Conservation (phyloP, 140 eudicot genomes). For the Senecio squalidus region DNA sequence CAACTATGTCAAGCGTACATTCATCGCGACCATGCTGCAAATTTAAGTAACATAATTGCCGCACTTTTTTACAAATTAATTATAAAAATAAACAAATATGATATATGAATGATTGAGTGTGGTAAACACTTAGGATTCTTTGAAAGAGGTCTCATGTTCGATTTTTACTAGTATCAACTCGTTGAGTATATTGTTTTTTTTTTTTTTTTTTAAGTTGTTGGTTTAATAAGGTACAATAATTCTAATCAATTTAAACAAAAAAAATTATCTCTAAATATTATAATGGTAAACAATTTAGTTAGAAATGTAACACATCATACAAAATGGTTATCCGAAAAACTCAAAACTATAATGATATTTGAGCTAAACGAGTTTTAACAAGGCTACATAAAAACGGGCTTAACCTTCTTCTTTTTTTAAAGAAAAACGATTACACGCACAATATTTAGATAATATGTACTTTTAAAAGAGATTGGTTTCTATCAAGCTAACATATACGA, state of each 20-base stretch:
- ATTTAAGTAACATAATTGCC: not conserved
- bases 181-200: too few species aligned
- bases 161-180: too few species aligned
- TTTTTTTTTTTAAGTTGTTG: too few species aligned
- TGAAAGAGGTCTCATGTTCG: too few species aligned
- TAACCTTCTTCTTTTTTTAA: too few species aligned
- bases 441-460: not conserved
- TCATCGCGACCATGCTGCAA: constrained; percentile 84
- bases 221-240: not conserved
- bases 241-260: not conserved
- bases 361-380: not conserved
- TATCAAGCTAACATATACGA: too few species aligned
- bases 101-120: too few species aligned
- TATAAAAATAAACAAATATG: not conserved
- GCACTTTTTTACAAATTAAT: not conserved
- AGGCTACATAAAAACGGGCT: too few species aligned
- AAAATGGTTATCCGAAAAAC: not conserved
- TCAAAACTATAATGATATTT: not conserved
- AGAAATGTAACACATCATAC: not conserved
- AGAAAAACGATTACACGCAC: not conserved
- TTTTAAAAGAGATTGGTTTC: not conserved
- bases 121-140: too few species aligned
- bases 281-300: not conserved
- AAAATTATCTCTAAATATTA: too few species aligned
- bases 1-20: constrained; percentile 55